Conservation (phyloP, 140 eudicot genomes). For the Erigeron philadelphicus region DNA sequence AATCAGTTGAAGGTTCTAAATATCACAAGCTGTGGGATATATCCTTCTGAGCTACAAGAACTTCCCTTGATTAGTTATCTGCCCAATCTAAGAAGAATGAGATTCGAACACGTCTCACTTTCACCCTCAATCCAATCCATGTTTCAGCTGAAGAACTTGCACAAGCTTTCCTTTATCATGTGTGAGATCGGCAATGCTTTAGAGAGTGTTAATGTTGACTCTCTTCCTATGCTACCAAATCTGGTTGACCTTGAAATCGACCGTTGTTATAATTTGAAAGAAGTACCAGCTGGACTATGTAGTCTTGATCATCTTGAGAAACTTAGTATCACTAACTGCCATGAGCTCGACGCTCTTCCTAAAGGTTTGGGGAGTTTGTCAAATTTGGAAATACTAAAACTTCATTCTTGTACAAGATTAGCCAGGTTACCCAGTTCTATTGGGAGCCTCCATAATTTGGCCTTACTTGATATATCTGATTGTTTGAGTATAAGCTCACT, state of each 20-base stretch:
- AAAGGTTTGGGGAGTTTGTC: constrained; percentile 31
- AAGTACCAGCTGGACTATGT: constrained; percentile 35
- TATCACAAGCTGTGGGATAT: constrained; percentile 33
- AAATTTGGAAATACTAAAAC: constrained; percentile 30
- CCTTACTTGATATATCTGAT: constrained; percentile 44
- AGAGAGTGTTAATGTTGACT: background rate
- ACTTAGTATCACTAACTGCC: constrained; percentile 43
- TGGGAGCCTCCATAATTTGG: constrained; percentile 26
- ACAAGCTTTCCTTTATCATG: constrained; percentile 42
- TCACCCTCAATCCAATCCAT: constrained; percentile 25
- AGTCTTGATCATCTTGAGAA: constrained; percentile 24
- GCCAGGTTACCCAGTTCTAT: constrained; percentile 30
- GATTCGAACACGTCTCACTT: constrained; percentile 38
- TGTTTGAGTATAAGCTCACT: constrained; percentile 34
- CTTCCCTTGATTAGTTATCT: constrained; percentile 20
- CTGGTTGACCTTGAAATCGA: constrained; percentile 40
- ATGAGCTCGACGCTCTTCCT: constrained; percentile 35
- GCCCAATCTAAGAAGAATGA: constrained; percentile 29
- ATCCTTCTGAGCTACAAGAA: constrained; percentile 17
- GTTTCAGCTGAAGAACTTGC: constrained; percentile 24
- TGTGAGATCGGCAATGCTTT: constrained; percentile 38
- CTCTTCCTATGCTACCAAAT: constrained; percentile 25
- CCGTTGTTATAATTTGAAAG: constrained; percentile 38
- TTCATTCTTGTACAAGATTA: constrained; percentile 41
- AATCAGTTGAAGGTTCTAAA: constrained; percentile 30